Evolutionary conservation across 148 eudicot species (phyloP), one percentile per base, ranked within the genome.

Genomic region (Vaccinium macrocarpon): DNA sequence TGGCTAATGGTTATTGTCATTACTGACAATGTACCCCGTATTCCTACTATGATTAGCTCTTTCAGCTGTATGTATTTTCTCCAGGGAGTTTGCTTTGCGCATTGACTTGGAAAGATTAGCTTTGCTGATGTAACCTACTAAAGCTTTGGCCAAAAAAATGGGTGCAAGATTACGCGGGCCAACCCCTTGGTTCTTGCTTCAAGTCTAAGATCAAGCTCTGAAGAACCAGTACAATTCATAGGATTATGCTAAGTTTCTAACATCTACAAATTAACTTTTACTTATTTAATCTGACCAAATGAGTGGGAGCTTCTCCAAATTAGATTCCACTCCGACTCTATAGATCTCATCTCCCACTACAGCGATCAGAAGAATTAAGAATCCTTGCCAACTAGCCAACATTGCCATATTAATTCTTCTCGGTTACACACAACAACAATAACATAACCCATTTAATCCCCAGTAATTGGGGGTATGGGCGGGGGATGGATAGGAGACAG

Each of bases 271-370:
- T 29, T 15, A 72, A 72, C 49, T n/a, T n/a, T 16, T 72, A 13
- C 9, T 32, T 46, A 66, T 50, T 71, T 66, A 68, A 38, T 15
- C 76, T 72, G n/a, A 72, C 35, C 49, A 72, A 72, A 29, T 25
- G 19, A 32, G 48, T 32, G 76, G 21, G 35, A 76, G 79, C 5
- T 76, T 48, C 21, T 16, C 14, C 50, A 53, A 21, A 46, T 75
- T 27, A 48, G 78, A 46, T 75, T 75, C 53, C 4, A 16, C 55
- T 76, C 52, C 21, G 29, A 48, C 25, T 38, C 79, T 2, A 49
- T n/a, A 49, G 79, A 75, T 75, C 55, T 73, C 46, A 73, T 59
- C 64, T 66, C 52, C 53, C 52, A 73, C 50, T 16, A 73, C 8
- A 11, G 48, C 10, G 48, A 14, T 8, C 9, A 12, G 56, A 38